Evolutionary conservation across 495 filamentous ascomycete species (phyloP).

Genomic region (Talaromyces wortmannii): DNA sequence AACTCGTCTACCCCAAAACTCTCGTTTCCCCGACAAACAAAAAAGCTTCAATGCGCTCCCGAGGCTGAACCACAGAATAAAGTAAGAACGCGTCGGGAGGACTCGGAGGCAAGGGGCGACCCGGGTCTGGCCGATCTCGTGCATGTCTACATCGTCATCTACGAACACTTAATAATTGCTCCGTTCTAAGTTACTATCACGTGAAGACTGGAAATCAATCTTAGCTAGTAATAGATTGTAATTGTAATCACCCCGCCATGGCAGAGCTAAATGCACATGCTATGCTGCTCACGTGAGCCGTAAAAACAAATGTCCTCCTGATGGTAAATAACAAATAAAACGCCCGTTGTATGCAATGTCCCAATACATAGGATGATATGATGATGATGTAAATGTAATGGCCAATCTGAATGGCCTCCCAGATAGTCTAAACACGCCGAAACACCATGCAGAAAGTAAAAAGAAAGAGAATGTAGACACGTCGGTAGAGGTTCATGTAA

Average conservation of each 20-base stretch:
- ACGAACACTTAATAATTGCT: too few species aligned
- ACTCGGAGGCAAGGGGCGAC: neutral
- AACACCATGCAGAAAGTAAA: neutral
- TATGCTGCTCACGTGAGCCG: neutral
- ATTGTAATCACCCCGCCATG: too few species aligned
- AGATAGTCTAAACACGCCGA: neutral
- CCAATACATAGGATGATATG: neutral
- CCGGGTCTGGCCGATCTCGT: too few species aligned
- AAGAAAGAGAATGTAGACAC: neutral
- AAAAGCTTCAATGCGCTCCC: too few species aligned
- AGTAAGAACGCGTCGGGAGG: neutral
- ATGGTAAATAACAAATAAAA: neutral
- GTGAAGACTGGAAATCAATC: too few species aligned
- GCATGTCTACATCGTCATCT: too few species aligned
- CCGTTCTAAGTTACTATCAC: too few species aligned
- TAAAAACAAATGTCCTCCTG: neutral
- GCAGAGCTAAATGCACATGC: neutral
- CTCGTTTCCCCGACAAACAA: too few species aligned
- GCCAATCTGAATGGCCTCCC: neutral
- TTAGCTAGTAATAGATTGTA: too few species aligned
- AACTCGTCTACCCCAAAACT: too few species aligned
- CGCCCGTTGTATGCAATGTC: neutral
- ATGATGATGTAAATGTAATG: neutral
- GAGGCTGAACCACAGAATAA: neutral
- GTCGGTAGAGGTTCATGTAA: too few species aligned